Base-by-base conservation (phyloP, 2,329 filamentous ascomycete species). In the Beauveria asiatica region DNA sequence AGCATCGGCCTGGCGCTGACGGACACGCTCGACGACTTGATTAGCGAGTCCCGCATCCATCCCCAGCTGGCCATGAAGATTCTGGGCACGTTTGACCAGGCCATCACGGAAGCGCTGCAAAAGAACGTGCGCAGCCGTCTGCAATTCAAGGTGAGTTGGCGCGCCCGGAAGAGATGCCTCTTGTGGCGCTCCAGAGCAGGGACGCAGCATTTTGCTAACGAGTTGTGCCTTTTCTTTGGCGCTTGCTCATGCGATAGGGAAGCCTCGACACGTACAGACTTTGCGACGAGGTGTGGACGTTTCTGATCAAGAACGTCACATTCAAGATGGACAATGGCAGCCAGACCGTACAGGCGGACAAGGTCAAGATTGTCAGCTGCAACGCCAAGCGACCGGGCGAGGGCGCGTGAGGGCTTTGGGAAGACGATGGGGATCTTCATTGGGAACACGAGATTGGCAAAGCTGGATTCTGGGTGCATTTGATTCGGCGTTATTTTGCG, bases 271-370 rank as follows among this genome's bases (percentile, higher is more conserved):
- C 94, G 17, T 99, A 99, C 79, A 89, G 94, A 67, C 99, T 99
- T 82, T 99, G 94, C 79, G 94, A 99, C 76, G 94, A 99, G 78
- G 94, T 99, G 62, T 99, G 94, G 94, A 99, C 94, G 1, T 99
- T 99, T 74, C 83, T 99, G 61, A 96, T 99, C 76, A 97, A 97
- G 76, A 94, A 97, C 66, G 92, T 97, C 60, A 92, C 87, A n/a
- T 97, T 99, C 79, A 99, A 99, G 78, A 88, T 97, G 78, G 93
- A 97, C 68, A 90, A 88, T 57, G 82, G 81, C 66, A 84, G 83
- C 60, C 83, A 86, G 63, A 83, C 84, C 1, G 85, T 97, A 16
- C 78, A 83, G 42, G 92, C 92, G 21, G 93, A 97, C 71, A 93
- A 92, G 73, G 90, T 99, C 75, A 97, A 97, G 85, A 99, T 99